phyloP scores from a whole-genome alignment of 1,139 yeast species.

The Candida neerlandica region DNA sequence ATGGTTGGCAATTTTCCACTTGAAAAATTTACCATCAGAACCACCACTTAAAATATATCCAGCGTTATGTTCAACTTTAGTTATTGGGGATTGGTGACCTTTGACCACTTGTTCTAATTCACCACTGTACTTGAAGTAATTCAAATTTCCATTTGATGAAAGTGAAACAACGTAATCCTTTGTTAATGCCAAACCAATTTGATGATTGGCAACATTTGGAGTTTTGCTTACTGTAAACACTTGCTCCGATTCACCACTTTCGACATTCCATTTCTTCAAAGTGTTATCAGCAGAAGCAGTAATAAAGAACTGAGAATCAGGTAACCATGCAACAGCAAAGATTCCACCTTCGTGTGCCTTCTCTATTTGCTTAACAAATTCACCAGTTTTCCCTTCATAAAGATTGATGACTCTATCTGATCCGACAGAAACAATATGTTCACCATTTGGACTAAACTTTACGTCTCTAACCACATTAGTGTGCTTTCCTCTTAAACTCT shows the following conservation, averaged over 20 bases:
- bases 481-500: slow-evolving; percentile 74
- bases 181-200: slow-evolving; percentile 77
- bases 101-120: slow-evolving; percentile 48
- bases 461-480: slow-evolving; percentile 81
- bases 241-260: slow-evolving; percentile 20
- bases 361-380: slow-evolving; percentile 55
- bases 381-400: slow-evolving; percentile 90
- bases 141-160: slow-evolving; percentile 72
- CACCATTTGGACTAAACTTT: slow-evolving; percentile 78
- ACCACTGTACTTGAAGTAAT: slow-evolving; percentile 50
- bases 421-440: slow-evolving; percentile 77
- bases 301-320: slow-evolving; percentile 60
- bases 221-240: slow-evolving; percentile 44
- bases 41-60: slow-evolving; percentile 64
- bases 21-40: slow-evolving; percentile 73
- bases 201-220: slow-evolving; percentile 58
- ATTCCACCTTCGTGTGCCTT: slow-evolving; percentile 77
- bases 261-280: slow-evolving; percentile 64
- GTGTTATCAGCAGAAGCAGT: slow-evolving; percentile 86
- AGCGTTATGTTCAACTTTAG: slow-evolving; percentile 40
- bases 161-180: slow-evolving; percentile 63
- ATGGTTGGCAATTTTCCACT: slow-evolving; percentile 53
- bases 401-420: slow-evolving; percentile 77
- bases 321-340: slow-evolving; percentile 73
- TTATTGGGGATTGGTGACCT: slow-evolving; percentile 86